Base-by-base conservation (phyloP, 208 protist genomes). In the Wallacemonas collosoma region DNA sequence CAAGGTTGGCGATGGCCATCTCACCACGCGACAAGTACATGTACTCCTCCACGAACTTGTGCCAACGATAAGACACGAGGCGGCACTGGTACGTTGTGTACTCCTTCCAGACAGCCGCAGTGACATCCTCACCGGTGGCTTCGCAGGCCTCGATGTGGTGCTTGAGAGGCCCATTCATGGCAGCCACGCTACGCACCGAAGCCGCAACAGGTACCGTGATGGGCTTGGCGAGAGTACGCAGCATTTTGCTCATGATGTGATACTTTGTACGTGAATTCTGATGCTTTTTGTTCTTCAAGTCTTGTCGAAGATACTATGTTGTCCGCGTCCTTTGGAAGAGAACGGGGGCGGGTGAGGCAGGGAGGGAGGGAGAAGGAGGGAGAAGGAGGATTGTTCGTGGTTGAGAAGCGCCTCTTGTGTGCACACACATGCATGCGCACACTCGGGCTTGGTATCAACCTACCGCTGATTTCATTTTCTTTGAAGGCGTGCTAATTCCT, bases 111-210 rank as follows among this genome's bases (percentile, higher is more conserved):
- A 94, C 83, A 14, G 65, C 80, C 9, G 75, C 78, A 14, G 80
- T 88, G 41, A 92, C 70, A 72, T 94, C 89, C 65, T 88, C 87
- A 35, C 86, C 86, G 26, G 71, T 79, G 14, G 75, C 81, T 43
- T 86, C 79, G 68, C 75, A 79, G 36, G 77, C 72, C 36, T 86
- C 82, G 73, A 94, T 91, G 75, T 94, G 86, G 17, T 73, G 80
- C 75, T 94, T 94, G 64, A 94, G 69, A 8, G 89, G 86, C 54
- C 82, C 89, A 62, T 87, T 67, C 86, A 94, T 91, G 35, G 47
- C 60, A 14, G 81, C 79, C 44, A 94, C 86, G 38, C 65, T 48
- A 38, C 65, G 66, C 40, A 44, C 64, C 77, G 82, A 85, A 4
- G 73, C 75, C 12, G 82, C 74, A 14, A 90, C 86, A 8, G 86